phyloP scores from a whole-genome alignment of 2,329 filamentous ascomycete species.

The Elsinoe fawcettii region DNA sequence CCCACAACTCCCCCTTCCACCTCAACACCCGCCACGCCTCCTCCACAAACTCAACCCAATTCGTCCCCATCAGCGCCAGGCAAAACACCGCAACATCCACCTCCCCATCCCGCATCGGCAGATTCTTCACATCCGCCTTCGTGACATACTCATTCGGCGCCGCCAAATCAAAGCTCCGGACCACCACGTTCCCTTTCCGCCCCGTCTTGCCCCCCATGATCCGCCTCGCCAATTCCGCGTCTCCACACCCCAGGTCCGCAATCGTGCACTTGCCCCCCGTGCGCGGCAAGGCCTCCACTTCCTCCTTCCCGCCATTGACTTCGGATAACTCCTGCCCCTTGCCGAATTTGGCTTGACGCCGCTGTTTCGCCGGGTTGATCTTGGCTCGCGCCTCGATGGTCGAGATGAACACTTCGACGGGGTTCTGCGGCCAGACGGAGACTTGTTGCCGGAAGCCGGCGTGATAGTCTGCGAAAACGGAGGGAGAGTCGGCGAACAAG shows the following conservation, averaged over 20 bases:
- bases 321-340: constrained; percentile 35
- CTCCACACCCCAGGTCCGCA: constrained; percentile 88
- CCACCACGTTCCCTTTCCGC: constrained; percentile 60
- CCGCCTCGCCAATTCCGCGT: constrained; percentile 68
- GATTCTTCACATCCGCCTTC: constrained; percentile 75
- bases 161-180: constrained; percentile 83
- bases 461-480: constrained; percentile 95
- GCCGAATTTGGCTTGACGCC: constrained; percentile 29
- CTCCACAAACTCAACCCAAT: constrained; percentile 94
- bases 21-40: constrained; percentile 87
- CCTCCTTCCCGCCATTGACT: constrained; percentile 21
- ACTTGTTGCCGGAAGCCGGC: constrained; percentile 94
- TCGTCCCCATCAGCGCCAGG: constrained; percentile 95
- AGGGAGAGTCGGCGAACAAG: constrained; percentile 75
- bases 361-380: constrained; percentile 31
- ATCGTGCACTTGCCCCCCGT: constrained; percentile 67
- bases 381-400: constrained; percentile 62
- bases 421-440: constrained; percentile 92
- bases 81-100: constrained; percentile 92
- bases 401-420: constrained; percentile 76
- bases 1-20: constrained; percentile 93
- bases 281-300: constrained; percentile 54
- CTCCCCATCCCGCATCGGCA: constrained; percentile 66
- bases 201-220: constrained; percentile 50
- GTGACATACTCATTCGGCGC: constrained; percentile 69